phyloP scores from a whole-genome alignment of 495 filamentous ascomycete species.

The Aspergillus saccharolyticus region DNA sequence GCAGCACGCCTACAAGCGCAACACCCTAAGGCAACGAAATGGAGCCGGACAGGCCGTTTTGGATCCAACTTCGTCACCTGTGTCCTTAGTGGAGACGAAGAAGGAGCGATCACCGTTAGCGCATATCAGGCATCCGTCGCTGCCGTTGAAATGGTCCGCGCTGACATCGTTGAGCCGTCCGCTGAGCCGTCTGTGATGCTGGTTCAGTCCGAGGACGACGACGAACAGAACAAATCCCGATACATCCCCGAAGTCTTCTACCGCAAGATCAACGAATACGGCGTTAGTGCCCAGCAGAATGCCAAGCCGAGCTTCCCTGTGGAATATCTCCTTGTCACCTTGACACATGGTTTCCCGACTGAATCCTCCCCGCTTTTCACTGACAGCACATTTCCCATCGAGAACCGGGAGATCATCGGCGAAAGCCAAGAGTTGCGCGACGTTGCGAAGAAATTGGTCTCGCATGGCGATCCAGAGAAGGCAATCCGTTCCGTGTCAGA shows the following conservation, averaged over 20 bases:
- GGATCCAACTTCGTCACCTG: constrained; percentile 98
- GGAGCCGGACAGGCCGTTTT: constrained; percentile 92
- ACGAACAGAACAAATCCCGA: constrained; percentile 60
- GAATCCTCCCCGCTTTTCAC: constrained; percentile 69
- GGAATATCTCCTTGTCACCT: constrained; percentile 90
- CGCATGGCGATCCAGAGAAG: constrained; percentile 54
- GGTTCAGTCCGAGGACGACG: constrained; percentile 84
- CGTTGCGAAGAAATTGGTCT: constrained; percentile 57
- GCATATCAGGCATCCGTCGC: constrained; percentile 93
- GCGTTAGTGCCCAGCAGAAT: constrained; percentile 91
- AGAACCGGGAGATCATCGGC: constrained; percentile 81
- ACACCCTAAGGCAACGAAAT: constrained; percentile 87
- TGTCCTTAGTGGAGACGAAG: constrained; percentile 84
- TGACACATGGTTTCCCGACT: constrained; percentile 94
- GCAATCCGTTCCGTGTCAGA: constrained; percentile 71
- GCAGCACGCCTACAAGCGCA: constrained; percentile 81
- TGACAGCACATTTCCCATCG: constrained; percentile 70
- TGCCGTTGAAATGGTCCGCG: constrained; percentile 93
- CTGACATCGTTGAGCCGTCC: constrained; percentile 91
- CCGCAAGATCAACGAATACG: constrained; percentile 92
- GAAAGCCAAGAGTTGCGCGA: constrained; percentile 69
- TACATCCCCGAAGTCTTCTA: constrained; percentile 99
- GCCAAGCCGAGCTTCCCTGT: constrained; percentile 95
- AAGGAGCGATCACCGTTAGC: constrained; percentile 81
- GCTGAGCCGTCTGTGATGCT: constrained; percentile 93